phyloP scores from a whole-genome alignment of 108 stramenopile genomes.

The Skeletonema tropicum region DNA sequence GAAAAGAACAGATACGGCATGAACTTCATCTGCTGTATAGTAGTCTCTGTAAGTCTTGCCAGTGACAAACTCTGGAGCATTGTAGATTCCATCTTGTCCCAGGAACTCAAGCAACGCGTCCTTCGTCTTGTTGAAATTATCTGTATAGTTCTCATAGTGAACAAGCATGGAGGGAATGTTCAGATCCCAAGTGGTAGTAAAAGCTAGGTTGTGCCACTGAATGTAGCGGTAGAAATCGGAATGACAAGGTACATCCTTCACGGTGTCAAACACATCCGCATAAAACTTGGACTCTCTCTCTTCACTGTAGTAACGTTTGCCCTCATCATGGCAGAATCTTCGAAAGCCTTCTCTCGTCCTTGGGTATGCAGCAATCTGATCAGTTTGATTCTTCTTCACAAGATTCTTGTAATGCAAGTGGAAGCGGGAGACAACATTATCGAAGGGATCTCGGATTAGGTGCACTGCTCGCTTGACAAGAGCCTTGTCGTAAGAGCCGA shows the following conservation, averaged over 20 bases:
- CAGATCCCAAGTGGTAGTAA: conserved; percentile 52
- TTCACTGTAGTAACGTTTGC: conserved; percentile 9
- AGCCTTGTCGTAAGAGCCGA: conserved; percentile 34
- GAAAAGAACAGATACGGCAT: conserved; percentile 30
- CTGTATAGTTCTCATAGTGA: conserved; percentile 81
- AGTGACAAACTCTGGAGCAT: conserved; percentile 39
- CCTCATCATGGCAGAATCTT: conserved; percentile 41
- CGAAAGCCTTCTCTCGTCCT: conserved; percentile 54
- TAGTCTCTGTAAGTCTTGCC: conserved; percentile 60
- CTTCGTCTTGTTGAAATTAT: conserved; percentile 54
- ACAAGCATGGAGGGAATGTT: conserved; percentile 61
- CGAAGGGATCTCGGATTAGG: conserved; percentile 65
- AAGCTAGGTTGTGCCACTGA: conserved; percentile 86
- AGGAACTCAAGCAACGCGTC: conserved; percentile 64
- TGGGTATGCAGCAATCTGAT: conserved; percentile 32
- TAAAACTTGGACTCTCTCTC: conserved; percentile 41
- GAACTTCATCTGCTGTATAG: conserved; percentile 37
- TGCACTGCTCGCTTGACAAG: conserved; percentile 58
- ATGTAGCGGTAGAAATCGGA: conserved; percentile 77
- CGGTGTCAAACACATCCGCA: conserved; percentile 25
- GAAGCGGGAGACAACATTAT: conserved; percentile 66
- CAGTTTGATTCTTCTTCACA: conserved; percentile 27
- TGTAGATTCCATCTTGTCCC: conserved; percentile 31
- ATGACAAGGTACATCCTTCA: conserved; percentile 68
- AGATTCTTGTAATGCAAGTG: conserved; percentile 51